phyloP scores from a whole-genome alignment of 2,329 filamentous ascomycete species.

The Orbilia quercus region DNA sequence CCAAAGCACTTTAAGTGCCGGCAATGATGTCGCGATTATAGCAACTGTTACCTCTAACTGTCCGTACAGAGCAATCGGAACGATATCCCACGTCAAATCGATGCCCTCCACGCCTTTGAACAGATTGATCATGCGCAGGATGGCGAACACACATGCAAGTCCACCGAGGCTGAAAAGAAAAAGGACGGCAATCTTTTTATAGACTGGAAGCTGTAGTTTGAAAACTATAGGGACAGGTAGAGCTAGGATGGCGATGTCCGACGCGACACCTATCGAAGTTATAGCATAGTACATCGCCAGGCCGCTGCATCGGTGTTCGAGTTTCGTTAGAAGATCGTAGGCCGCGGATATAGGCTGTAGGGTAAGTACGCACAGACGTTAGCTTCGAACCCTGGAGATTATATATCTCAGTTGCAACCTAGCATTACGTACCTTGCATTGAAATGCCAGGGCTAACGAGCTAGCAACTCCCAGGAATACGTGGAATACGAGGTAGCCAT shows the following conservation, averaged over 20 bases:
- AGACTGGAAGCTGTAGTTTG: slow-evolving; percentile 31
- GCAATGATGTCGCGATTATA: slow-evolving; percentile 37
- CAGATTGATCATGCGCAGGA: slow-evolving; percentile 35
- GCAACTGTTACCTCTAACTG: slow-evolving; percentile 43
- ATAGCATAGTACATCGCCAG: slow-evolving; percentile 40
- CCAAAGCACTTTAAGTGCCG: slow-evolving; percentile 40
- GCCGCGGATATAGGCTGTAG: slow-evolving; percentile 28
- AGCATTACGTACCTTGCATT: slow-evolving; percentile 30
- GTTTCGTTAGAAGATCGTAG: slow-evolving; percentile 34
- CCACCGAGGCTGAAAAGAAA: slow-evolving; percentile 35
- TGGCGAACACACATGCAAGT: slow-evolving; percentile 33
- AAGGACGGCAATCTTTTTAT: slow-evolving; percentile 33
- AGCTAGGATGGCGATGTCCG: slow-evolving; percentile 34
- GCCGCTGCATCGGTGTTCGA: slow-evolving; percentile 23
- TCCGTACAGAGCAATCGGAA: slow-evolving; percentile 33
- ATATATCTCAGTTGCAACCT: neutral
- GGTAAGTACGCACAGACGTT: too few species aligned
- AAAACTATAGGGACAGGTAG: slow-evolving; percentile 29
- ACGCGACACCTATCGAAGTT: slow-evolving; percentile 36
- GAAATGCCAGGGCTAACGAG: slow-evolving; percentile 38
- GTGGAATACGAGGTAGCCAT: slow-evolving; percentile 41
- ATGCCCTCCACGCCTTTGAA: slow-evolving; percentile 38
- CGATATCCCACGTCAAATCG: slow-evolving; percentile 43
- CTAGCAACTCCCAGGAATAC: slow-evolving; percentile 33
- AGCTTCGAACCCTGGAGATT: too few species aligned